Conservation (phyloP, 352 stramenopile species). For the Achlya hypogyna region DNA sequence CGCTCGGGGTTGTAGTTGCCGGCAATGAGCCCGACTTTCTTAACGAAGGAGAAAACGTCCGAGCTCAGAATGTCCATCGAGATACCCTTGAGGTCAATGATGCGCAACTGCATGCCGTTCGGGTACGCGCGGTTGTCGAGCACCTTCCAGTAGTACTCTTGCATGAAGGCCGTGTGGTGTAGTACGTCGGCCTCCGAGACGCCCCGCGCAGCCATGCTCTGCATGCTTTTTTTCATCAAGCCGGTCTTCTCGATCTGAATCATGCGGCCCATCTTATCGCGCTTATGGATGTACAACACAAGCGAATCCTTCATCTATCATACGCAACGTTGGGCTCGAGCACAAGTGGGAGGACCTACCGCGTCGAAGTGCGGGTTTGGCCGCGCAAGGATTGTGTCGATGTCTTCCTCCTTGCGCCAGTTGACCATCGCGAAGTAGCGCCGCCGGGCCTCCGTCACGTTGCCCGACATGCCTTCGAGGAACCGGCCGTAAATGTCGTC, state of each 20-base stretch:
- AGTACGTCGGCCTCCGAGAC: constrained; percentile 50
- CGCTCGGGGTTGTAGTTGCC: constrained; percentile 67
- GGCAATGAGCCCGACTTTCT: constrained; percentile 47
- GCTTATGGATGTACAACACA: constrained; percentile 57
- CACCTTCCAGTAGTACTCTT: constrained; percentile 64
- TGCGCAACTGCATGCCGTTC: constrained; percentile 55
- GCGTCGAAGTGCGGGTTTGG: constrained; percentile 40
- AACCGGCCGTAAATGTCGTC: constrained; percentile 44
- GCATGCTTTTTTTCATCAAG: constrained; percentile 46
- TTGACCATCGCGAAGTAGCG: constrained; percentile 47
- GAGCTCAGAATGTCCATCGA: constrained; percentile 59
- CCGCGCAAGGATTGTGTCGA: constrained; percentile 59
- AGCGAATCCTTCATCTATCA: constrained; percentile 49
- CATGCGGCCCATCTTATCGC: constrained; percentile 44
- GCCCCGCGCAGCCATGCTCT: constrained; percentile 43
- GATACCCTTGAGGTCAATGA: constrained; percentile 69
- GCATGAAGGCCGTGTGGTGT: constrained; percentile 52
- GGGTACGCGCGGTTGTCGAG: constrained; percentile 49
- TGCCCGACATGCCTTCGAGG: constrained; percentile 53
- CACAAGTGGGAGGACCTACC: not conserved
- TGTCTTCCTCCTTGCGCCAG: constrained; percentile 59
- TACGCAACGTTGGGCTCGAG: not conserved
- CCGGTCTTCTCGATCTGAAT: constrained; percentile 53
- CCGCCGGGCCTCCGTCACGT: constrained; percentile 56
- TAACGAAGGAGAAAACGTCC: constrained; percentile 62